Base-by-base conservation (phyloP, 495 filamentous ascomycete species). In the Daldinia grandis region DNA sequence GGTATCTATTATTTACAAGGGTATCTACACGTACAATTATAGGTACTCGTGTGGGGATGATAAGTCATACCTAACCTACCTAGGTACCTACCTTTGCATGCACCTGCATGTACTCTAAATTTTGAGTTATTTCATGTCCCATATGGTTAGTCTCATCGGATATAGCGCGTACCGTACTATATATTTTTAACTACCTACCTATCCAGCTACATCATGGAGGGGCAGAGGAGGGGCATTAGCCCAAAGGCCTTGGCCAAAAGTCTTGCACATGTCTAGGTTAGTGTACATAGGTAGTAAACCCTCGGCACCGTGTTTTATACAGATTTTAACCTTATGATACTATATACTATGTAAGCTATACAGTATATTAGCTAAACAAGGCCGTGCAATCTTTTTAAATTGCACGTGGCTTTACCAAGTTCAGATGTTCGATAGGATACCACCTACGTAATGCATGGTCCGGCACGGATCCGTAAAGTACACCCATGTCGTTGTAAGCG, bases 21-120 rank as follows among this genome's bases (percentile, higher is more conserved):
- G 12, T 35, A 35, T 35, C 33, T 35, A 35, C 33, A 14, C 33
- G 33, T 35, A 35, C 12, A 35, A 35, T 35, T 35, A 33, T 33
- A 12, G 9, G 31, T 33, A 35, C 14, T 35, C 33, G 12, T 35
- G 33, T 35, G 33, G 33, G 33, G 33, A 3, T 35, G 33, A 35
- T 35, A 35, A 35, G 33, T 27, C 25, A n/a, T 4, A 27, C 4
- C 4, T 4, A 27, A 27, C 4, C 25, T 27, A 27, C n/a, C n/a
- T n/a, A 38, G 49, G 59, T 62, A 62, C 59, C 21, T 47, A 58
- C 60, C 21, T 31, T 40, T 44, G 30, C 35, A 62, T 51, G 47
- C 42, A 62, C 19, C 31, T 40, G 19, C 50, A 51, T 60, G 30
- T 56, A 56, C 49, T 30, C 27, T 47, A 47, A 12, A 5, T 47